Base-by-base conservation (phyloP, 805 yeast species). In the Barnettozyma sp. region DNA sequence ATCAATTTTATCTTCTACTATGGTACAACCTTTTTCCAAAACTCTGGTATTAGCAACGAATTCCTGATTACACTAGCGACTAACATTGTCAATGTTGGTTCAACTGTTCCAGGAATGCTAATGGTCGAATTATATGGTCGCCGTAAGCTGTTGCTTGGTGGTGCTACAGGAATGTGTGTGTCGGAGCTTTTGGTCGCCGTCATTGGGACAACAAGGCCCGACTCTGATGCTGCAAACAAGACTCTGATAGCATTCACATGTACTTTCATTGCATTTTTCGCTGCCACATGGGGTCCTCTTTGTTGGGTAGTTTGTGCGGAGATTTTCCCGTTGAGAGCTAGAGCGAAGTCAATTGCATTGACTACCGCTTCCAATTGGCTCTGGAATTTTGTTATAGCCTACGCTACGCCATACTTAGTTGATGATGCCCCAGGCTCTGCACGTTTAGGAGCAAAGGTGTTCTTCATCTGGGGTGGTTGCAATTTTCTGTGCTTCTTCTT, bases 201-300 rank as follows among this genome's bases (percentile, higher is more conserved):
- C 27, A 52, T 63, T 30, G 69, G 64, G 30, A 47, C 52, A 21
- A 44, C 38, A 4, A 31, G 45, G 4, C 42, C 60, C 20, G 46
- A 45, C 17, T 43, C 60, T 22, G 49, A 43, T 18, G 49, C 61
- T 11, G 65, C 70, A 9, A 62, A 67, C 36, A 65, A 68, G 54
- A 70, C 65, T 29, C 62, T 71, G 50, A 66, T 75, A 49, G 76
- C 75, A 15, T 69, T 71, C 47, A 58, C 66, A 5, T 73, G 76
- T 56, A 43, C 71, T 42, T 84, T 80, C 55, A 78, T 84, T 47
- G 76, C 79, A 36, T 78, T 78, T 55, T 81, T 82, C 62, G 94
- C 92, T 8, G 69, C 84, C 5, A 73, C 90, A 17, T 84, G 92
- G 90, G 90, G 90, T 56, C 87, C 92, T 26, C 75, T 73, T 41